Evolutionary conservation across 495 filamentous ascomycete species (phyloP).

Genomic region (Penicillium coffeae): DNA sequence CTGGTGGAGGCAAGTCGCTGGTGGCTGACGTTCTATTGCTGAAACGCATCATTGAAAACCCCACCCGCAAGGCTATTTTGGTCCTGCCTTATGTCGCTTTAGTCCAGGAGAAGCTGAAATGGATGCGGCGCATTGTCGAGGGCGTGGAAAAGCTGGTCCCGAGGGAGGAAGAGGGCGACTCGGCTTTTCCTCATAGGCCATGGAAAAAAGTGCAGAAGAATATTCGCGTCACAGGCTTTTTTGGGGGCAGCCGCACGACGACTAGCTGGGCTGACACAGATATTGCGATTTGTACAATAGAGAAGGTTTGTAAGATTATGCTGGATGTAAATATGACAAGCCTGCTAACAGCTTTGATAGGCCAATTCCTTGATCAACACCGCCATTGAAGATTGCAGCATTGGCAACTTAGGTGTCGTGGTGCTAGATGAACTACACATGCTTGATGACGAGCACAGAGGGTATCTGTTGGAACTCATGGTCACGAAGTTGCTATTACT

Average conservation of each 20-base stretch:
- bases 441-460: slow-evolving; percentile 75
- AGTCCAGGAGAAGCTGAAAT: slow-evolving; percentile 78
- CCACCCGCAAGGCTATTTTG: slow-evolving; percentile 65
- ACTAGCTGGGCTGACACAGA: slow-evolving; percentile 72
- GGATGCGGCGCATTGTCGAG: slow-evolving; percentile 66
- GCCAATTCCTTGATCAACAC: slow-evolving; percentile 76
- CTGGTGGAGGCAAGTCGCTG: slow-evolving; percentile 77
- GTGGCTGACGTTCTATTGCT: slow-evolving; percentile 75
- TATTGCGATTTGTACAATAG: slow-evolving; percentile 77
- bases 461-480: slow-evolving; percentile 77
- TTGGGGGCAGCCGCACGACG: slow-evolving; percentile 65
- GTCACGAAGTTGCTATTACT: slow-evolving; percentile 71
- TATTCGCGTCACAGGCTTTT: slow-evolving; percentile 68
- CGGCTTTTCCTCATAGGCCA: slow-evolving; percentile 20
- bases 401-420: slow-evolving; percentile 61
- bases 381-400: slow-evolving; percentile 67
- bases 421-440: slow-evolving; percentile 82
- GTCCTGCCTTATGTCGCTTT: slow-evolving; percentile 81
- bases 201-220: slow-evolving; percentile 34
- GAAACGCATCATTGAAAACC: slow-evolving; percentile 63
- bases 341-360: slow-evolving; percentile 33
- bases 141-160: slow-evolving; percentile 50
- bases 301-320: slow-evolving; percentile 56
- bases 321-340: not conserved
- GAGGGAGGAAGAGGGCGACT: slow-evolving; percentile 22